These are phyloP conservation scores for Fusarium xylarioides DNA, from an alignment of 2,329 filamentous ascomycete genomes.

Conservation along the genomic window DNA sequence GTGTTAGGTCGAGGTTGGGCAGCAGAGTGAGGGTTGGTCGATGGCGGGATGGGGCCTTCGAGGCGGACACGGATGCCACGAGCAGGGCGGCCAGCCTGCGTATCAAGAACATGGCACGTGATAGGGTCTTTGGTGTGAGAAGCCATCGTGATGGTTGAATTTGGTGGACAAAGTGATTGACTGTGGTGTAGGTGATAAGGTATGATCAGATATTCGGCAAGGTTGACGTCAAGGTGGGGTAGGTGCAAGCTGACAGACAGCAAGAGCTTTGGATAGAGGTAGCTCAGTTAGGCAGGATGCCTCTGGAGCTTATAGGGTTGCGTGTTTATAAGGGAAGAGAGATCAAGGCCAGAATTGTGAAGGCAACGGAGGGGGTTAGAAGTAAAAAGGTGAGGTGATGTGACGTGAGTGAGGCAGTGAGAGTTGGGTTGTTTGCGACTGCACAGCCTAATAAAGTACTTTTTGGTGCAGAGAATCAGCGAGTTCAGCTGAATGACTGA, in stretches of 20 bases:
- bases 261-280: neutral
- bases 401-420: constrained; percentile 15
- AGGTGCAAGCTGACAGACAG: neutral
- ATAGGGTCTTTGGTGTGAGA: constrained; percentile 67
- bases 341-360: neutral
- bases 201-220: constrained; percentile 9
- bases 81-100: constrained; percentile 75
- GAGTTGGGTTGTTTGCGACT: neutral
- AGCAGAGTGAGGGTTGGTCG: constrained; percentile 39
- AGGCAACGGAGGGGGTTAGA: neutral
- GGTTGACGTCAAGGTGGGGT: constrained; percentile 31
- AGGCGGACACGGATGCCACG: constrained; percentile 73
- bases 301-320: neutral
- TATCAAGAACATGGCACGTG: constrained; percentile 89
- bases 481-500: neutral
- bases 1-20: constrained; percentile 50
- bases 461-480: constrained; percentile 10
- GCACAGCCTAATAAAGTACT: constrained; percentile 10
- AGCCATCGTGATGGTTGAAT: constrained; percentile 26
- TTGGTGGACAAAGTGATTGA: constrained; percentile 4
- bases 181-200: constrained; percentile 8
- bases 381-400: constrained; percentile 2
- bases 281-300: neutral
- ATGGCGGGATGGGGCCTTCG: constrained; percentile 52
- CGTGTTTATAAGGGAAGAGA: neutral